Percentiles rank a stretch among this genome's conserved stretches.
Conservation (phyloP, 129 eudicot genomes). For the Ambrosia artemisiifolia region DNA sequence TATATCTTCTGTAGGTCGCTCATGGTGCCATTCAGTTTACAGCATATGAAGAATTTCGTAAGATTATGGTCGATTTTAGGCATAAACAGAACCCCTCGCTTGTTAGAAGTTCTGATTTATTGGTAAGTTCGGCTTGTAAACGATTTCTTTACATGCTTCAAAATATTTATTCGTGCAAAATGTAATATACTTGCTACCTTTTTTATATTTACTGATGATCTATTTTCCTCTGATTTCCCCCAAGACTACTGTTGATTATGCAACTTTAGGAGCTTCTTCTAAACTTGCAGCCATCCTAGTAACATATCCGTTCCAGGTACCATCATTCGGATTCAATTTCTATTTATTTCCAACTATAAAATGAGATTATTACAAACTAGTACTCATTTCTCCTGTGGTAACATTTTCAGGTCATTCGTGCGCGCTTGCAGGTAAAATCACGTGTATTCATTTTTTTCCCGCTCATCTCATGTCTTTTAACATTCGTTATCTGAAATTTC, state of each 20-base stretch:
- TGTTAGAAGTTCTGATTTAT: constrained; percentile 34
- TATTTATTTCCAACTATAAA: background rate
- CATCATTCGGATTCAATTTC: constrained; percentile 2
- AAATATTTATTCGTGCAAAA: background rate
- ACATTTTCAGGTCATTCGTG: constrained; percentile 75
- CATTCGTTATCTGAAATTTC: background rate
- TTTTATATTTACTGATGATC: background rate
- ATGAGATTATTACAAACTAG: constrained; percentile 13
- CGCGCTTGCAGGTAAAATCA: constrained; percentile 80
- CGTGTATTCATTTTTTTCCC: background rate
- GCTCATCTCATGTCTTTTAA: background rate
- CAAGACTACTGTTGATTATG: constrained; percentile 80
- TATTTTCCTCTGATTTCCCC: background rate
- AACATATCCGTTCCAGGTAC: constrained; percentile 92
- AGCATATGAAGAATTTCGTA: constrained; percentile 92
- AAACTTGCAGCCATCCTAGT: constrained; percentile 73
- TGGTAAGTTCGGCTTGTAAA: constrained; percentile 41
- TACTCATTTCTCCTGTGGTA: background rate
- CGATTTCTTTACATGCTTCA: background rate
- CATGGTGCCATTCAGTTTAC: constrained; percentile 99
- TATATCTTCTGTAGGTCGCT: constrained; percentile 71
- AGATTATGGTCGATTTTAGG: constrained; percentile 44
- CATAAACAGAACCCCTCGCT: constrained; percentile 22
- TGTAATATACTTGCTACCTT: background rate
- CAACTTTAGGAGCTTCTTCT: constrained; percentile 82